Conservation (phyloP, 192 early-diverging fungal genomes). For the Coemansia sp. region DNA sequence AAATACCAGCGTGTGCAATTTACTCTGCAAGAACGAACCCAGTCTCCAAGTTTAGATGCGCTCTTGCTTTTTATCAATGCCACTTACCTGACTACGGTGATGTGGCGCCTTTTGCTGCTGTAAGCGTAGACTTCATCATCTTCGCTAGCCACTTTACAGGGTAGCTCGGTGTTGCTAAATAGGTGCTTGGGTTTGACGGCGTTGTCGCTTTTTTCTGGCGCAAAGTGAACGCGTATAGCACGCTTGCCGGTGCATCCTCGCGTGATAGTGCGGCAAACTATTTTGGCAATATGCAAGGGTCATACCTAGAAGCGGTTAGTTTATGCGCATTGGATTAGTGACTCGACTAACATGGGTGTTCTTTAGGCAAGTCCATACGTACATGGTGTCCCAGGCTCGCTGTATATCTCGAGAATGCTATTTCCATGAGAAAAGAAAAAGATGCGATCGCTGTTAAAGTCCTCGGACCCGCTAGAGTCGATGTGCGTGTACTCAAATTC, state of each 20-base stretch:
- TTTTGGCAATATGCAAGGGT: neutral
- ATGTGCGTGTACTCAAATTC: slow-evolving; percentile 14
- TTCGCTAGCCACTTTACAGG: slow-evolving; percentile 2
- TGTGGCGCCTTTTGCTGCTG: neutral
- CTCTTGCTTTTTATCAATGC: neutral
- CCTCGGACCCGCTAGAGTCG: slow-evolving; percentile 8
- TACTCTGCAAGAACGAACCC: neutral
- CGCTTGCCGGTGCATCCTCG: slow-evolving; percentile 27
- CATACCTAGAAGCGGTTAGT: neutral
- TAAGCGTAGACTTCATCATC: slow-evolving; percentile 1
- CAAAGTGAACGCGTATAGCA: slow-evolving; percentile 20
- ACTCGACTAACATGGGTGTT: neutral
- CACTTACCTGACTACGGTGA: slow-evolving; percentile 29
- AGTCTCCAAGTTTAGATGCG: neutral
- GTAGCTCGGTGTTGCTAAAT: neutral
- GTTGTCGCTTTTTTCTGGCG: slow-evolving; percentile 8
- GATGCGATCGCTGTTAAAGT: slow-evolving; percentile 15
- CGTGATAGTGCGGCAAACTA: slow-evolving; percentile 19
- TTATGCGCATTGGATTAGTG: neutral
- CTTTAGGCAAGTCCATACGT: slow-evolving; percentile 3
- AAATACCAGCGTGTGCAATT: neutral
- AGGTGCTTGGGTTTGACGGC: neutral
- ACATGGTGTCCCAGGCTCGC: slow-evolving; percentile 18
- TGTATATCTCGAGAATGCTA: slow-evolving; percentile 28
- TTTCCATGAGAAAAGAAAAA: slow-evolving; percentile 43